phyloP scores from a whole-genome alignment of 2,329 filamentous ascomycete genomes.

The Trichoderma atrobrunneum region DNA sequence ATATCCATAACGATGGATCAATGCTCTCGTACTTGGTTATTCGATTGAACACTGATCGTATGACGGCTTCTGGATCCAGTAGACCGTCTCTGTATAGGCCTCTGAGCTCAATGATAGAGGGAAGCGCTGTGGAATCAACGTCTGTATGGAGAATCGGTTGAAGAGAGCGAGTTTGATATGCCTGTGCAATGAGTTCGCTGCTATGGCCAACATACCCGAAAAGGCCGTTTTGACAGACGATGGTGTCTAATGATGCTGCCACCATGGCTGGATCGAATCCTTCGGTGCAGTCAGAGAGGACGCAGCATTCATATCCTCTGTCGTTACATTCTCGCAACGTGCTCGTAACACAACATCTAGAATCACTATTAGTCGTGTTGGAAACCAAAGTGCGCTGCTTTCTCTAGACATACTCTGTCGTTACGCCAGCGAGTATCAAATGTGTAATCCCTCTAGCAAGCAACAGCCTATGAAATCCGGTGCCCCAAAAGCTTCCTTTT shows the following conservation, averaged over 20 bases:
- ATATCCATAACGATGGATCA: constrained; percentile 1
- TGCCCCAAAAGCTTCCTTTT: constrained; percentile 8
- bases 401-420: not conserved
- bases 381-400: not conserved
- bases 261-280: not conserved
- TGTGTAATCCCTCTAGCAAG: constrained; percentile 3
- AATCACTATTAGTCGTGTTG: not conserved
- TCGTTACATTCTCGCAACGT: not conserved
- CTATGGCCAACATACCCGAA: not conserved
- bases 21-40: not conserved
- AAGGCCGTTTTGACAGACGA: not conserved
- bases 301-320: constrained; percentile 2
- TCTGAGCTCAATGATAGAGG: not conserved
- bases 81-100: not conserved
- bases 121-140: not conserved
- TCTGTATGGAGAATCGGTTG: no score
- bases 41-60: not conserved
- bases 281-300: not conserved
- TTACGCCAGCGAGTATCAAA: not conserved
- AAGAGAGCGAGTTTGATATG: not conserved
- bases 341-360: not conserved
- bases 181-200: not conserved
- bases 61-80: not conserved
- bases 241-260: not conserved
- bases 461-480: not conserved